These are phyloP conservation scores for rapeseed (Brassica napus) DNA, from an alignment of 345 rosid species.

Conservation along the genomic window DNA sequence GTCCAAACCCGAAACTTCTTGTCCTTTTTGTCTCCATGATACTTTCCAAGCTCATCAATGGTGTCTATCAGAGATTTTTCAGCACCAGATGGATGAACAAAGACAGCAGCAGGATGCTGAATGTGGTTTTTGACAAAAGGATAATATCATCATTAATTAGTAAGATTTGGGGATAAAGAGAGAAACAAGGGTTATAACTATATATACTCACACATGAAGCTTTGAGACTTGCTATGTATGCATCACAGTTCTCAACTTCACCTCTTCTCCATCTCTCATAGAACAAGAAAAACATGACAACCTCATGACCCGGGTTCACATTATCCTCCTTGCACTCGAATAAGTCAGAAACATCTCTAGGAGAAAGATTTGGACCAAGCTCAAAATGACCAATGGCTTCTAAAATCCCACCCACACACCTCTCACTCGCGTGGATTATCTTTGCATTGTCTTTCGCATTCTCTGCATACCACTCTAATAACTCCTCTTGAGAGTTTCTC, in stretches of 20 bases:
- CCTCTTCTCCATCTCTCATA: constrained; percentile 91
- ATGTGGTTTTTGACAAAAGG: neutral
- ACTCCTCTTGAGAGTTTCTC: constrained; percentile 92
- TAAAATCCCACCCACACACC: constrained; percentile 86
- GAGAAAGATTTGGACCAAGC: constrained; percentile 78
- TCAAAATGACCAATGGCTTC: constrained; percentile 87
- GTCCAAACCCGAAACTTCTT: constrained; percentile 75
- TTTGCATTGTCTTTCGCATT: constrained; percentile 76
- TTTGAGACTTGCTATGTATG: constrained; percentile 58
- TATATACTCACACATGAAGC: constrained; percentile 65
- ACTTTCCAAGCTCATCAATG: constrained; percentile 52
- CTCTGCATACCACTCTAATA: constrained; percentile 81
- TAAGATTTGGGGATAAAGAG: neutral
- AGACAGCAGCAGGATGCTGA: constrained; percentile 61
- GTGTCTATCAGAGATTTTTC: constrained; percentile 62
- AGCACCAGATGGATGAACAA: constrained; percentile 73
- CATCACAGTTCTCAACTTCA: constrained; percentile 69
- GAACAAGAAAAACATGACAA: constrained; percentile 71
- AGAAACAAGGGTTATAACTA: neutral
- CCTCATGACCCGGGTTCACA: constrained; percentile 49
- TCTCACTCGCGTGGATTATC: constrained; percentile 72
- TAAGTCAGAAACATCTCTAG: constrained; percentile 68
- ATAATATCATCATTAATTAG: neutral
- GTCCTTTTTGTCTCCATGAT: constrained; percentile 72
- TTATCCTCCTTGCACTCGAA: constrained; percentile 32